Evolutionary conservation across 768 basidiomycete genomes (phyloP).

Genomic region (Naganishia kalamii): DNA sequence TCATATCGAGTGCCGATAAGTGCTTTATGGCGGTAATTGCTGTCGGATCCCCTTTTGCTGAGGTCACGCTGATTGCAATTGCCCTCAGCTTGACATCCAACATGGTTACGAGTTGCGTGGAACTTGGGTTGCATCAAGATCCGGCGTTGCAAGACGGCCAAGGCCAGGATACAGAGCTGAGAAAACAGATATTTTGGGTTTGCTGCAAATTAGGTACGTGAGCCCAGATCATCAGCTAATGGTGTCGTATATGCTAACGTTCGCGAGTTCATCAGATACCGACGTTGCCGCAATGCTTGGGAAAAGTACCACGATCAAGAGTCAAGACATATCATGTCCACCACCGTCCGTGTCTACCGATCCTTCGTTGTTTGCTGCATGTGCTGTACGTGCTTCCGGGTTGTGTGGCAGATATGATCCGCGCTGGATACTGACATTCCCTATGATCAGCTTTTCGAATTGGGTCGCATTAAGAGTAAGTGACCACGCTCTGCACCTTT

Average conservation of each 20-base stretch:
- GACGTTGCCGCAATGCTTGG: not conserved
- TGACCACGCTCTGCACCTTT: not conserved
- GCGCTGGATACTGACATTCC: not conserved
- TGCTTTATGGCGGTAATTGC: not conserved
- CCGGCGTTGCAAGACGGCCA: not conserved
- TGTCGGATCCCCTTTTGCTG: not conserved
- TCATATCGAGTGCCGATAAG: not conserved
- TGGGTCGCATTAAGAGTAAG: not conserved
- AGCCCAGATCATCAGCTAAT: not conserved
- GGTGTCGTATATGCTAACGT: not conserved
- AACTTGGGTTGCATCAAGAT: not conserved
- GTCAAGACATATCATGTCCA: not conserved
- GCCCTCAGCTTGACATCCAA: not conserved
- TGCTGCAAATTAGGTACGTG: conserved; percentile 9
- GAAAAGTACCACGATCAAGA: not conserved
- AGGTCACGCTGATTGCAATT: not conserved
- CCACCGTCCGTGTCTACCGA: no score
- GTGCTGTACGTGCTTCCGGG: not conserved
- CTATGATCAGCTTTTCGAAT: conserved; percentile 1
- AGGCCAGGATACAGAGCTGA: not conserved
- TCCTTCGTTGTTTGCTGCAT: not conserved
- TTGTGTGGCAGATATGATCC: no score
- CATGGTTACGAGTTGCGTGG: not conserved
- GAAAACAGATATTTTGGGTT: conserved; percentile 1
- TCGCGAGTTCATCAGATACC: not conserved